Percentiles rank a stretch among this genome's conserved stretches.
These are phyloP conservation scores for Aegilops longissima DNA, from an alignment of 176 grass and related monocot species.

Conservation along the genomic window DNA sequence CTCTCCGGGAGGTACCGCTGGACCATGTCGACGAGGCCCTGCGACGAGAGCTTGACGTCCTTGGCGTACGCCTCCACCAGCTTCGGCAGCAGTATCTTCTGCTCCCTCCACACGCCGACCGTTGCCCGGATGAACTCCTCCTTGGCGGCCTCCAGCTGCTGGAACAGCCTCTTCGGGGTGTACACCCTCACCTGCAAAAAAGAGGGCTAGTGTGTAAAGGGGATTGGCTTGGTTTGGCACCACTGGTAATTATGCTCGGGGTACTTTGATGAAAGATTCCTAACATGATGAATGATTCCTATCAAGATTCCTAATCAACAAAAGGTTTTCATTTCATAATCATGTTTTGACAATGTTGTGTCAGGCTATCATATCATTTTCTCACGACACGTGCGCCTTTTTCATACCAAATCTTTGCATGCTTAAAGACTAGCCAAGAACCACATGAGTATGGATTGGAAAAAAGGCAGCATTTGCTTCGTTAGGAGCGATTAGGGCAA, in stretches of 20 bases:
- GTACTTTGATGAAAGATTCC: conserved; percentile 49
- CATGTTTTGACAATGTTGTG: conserved; percentile 21
- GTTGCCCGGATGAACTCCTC: conserved; percentile 92
- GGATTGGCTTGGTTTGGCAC: conserved; percentile 12
- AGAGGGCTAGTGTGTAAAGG: conserved; percentile 11
- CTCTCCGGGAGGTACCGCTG: conserved; percentile 81
- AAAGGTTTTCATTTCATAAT: conserved; percentile 34
- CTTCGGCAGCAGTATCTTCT: conserved; percentile 88
- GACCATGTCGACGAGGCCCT: conserved; percentile 81
- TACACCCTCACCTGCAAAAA: conserved; percentile 74
- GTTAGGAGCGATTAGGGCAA: conserved; percentile 10
- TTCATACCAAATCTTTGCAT: conserved; percentile 25
- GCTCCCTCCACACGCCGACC: conserved; percentile 80
- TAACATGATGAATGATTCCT: conserved; percentile 40
- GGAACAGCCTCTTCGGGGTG: conserved; percentile 67
- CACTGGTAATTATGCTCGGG: conserved; percentile 29
- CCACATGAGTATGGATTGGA: conserved; percentile 26
- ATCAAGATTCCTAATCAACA: conserved; percentile 53
- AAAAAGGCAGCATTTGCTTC: conserved; percentile 23
- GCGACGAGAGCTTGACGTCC: conserved; percentile 71
- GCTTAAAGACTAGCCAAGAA: conserved; percentile 29
- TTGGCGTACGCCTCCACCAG: conserved; percentile 75
- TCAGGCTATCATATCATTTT: conserved; percentile 24
- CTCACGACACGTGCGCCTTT: conserved; percentile 33
- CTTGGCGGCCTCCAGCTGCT: conserved; percentile 84